Evolutionary conservation across 768 basidiomycete species (phyloP).

Genomic region (Leccinum subgranulosum): DNA sequence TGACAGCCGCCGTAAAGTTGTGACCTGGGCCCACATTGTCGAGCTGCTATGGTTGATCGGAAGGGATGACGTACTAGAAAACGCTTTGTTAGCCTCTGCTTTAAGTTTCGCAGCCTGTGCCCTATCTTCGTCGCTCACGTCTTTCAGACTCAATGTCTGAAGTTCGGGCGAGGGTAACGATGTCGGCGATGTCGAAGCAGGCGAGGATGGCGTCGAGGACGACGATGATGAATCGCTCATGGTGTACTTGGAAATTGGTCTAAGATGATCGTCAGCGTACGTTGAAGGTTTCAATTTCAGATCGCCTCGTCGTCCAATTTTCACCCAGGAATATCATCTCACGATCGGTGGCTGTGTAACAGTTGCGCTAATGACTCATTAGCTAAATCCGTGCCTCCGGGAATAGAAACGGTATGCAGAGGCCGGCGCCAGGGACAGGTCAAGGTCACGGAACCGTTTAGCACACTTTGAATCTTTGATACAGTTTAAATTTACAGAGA

Average conservation of each 20-base stretch:
- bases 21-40: constrained; percentile 43
- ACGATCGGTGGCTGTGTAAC: constrained; percentile 30
- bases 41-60: background rate
- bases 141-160: constrained; percentile 46
- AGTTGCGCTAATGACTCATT: background rate
- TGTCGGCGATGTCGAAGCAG: constrained; percentile 51
- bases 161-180: constrained; percentile 60
- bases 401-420: background rate
- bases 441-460: background rate
- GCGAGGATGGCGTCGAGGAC: constrained; percentile 38
- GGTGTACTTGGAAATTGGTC: constrained; percentile 4
- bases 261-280: background rate
- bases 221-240: constrained; percentile 26
- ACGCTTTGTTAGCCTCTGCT: constrained; percentile 85
- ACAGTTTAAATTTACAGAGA: background rate
- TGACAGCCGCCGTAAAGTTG: constrained; percentile 72
- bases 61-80: constrained; percentile 46
- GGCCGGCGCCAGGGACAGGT: too few species aligned
- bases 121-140: constrained; percentile 70
- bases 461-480: background rate
- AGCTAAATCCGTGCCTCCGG: background rate
- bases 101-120: constrained; percentile 72
- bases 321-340: constrained; percentile 20
- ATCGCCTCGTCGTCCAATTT: background rate
- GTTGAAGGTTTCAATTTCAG: background rate